phyloP scores from a whole-genome alignment of 2,329 filamentous ascomycete genomes.

The Aureobasidium sp. region DNA sequence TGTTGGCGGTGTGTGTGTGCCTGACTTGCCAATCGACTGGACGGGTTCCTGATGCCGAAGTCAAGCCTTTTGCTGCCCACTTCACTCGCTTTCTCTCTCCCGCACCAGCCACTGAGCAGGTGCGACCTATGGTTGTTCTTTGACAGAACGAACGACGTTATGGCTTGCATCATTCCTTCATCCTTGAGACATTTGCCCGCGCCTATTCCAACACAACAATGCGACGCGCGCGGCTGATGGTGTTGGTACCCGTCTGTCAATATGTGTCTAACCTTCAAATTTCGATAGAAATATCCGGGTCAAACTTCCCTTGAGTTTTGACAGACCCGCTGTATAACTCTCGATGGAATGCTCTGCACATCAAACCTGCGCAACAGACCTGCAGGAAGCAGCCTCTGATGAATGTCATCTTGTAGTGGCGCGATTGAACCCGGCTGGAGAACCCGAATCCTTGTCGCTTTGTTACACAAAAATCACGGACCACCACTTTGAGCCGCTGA shows the following conservation, averaged over 20 bases:
- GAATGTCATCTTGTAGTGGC: constrained; percentile 9
- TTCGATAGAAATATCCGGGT: not conserved
- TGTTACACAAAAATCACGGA: constrained; percentile 8
- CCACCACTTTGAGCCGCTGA: not conserved
- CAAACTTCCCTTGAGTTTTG: not conserved
- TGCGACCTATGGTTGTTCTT: not conserved
- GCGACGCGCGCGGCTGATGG: constrained; percentile 2
- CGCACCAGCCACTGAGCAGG: constrained; percentile 5
- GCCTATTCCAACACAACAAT: not conserved
- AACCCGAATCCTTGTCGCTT: not conserved
- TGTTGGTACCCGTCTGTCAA: constrained; percentile 1
- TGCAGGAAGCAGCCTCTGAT: constrained; percentile 8
- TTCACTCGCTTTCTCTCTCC: not conserved
- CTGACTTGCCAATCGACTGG: constrained; percentile 9
- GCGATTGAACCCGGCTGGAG: not conserved
- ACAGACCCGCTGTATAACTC: not conserved
- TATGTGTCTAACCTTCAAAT: not conserved
- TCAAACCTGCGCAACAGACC: constrained; percentile 8
- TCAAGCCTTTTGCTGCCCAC: constrained; percentile 1
- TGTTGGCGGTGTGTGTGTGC: constrained; percentile 5
- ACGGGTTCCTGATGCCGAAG: constrained; percentile 11
- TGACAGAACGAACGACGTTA: not conserved
- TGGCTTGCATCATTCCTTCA: constrained; percentile 1
- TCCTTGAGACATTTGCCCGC: not conserved
- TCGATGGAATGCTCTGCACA: constrained; percentile 12